These are phyloP conservation scores for Powellomyces hirtus DNA, from an alignment of 192 early-diverging fungal species.

Conservation along the genomic window DNA sequence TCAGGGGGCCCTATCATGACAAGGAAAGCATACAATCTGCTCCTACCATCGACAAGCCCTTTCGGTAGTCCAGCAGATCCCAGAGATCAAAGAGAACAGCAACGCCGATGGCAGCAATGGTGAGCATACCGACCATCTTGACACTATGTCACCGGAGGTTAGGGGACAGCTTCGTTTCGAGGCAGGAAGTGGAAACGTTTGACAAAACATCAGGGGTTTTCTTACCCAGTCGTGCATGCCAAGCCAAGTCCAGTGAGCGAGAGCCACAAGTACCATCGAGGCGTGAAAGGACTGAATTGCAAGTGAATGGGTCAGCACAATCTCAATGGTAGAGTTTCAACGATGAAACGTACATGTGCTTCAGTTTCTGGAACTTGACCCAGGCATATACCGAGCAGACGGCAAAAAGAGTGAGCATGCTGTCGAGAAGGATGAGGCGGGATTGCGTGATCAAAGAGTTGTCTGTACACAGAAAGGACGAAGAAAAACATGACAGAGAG, in stretches of 20 bases:
- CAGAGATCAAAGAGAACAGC: conserved; percentile 87
- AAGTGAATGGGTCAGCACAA: conserved; percentile 6
- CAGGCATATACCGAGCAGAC: conserved; percentile 80
- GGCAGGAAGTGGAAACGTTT: no score
- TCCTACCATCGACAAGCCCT: conserved; percentile 63
- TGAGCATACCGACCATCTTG: conserved; percentile 95
- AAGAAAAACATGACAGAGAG: neutral
- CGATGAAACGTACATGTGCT: conserved; percentile 22
- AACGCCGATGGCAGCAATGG: conserved; percentile 77
- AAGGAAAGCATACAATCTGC: neutral
- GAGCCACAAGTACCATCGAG: conserved; percentile 87
- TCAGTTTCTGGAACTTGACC: conserved; percentile 79
- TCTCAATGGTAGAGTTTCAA: neutral
- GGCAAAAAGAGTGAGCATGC: conserved; percentile 90
- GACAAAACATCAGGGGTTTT: neutral
- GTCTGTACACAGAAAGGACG: conserved; percentile 48
- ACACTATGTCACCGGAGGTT: conserved; percentile 49
- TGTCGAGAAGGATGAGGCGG: conserved; percentile 90
- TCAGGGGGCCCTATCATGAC: neutral
- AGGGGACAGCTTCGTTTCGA: neutral
- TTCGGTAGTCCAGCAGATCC: conserved; percentile 82
- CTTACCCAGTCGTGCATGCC: conserved; percentile 66
- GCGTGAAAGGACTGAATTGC: conserved; percentile 62
- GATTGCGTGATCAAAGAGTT: conserved; percentile 89
- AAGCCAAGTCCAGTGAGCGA: conserved; percentile 75